These are phyloP conservation scores for Biscogniauxia mediterranea DNA, from an alignment of 2,329 filamentous ascomycete genomes.

Conservation along the genomic window DNA sequence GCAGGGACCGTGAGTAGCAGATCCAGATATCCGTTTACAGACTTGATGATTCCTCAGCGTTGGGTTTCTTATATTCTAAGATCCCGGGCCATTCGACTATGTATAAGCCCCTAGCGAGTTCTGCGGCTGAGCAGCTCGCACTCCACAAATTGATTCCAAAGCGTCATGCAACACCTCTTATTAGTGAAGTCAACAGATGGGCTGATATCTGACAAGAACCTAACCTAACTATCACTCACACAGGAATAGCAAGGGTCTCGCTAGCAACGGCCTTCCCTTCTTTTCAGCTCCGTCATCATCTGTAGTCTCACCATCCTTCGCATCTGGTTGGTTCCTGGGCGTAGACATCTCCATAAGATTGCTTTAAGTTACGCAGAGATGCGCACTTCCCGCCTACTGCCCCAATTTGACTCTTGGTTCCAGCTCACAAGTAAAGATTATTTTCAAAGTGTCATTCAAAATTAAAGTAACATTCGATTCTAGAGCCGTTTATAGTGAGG, in stretches of 20 bases:
- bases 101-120: background rate
- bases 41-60: background rate
- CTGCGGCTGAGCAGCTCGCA: background rate
- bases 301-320: background rate
- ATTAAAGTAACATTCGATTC: too few relatives aligned
- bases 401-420: too few relatives aligned
- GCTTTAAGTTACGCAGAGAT: too few relatives aligned
- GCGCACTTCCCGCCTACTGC: too few relatives aligned
- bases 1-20: background rate
- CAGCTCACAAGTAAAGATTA: too few relatives aligned
- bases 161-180: background rate
- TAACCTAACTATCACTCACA: background rate
- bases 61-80: background rate
- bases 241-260: background rate
- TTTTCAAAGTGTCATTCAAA: too few relatives aligned
- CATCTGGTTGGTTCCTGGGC: background rate
- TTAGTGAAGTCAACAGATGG: background rate
- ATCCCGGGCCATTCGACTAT: background rate
- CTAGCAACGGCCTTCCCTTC: background rate
- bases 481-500: too few relatives aligned
- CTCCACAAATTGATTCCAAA: background rate
- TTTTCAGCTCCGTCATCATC: background rate
- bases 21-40: background rate
- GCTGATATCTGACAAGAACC: background rate
- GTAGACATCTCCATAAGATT: too few relatives aligned